Evolutionary conservation across 257 asterid species (phyloP).

Genomic region (Forsythia suspensa): DNA sequence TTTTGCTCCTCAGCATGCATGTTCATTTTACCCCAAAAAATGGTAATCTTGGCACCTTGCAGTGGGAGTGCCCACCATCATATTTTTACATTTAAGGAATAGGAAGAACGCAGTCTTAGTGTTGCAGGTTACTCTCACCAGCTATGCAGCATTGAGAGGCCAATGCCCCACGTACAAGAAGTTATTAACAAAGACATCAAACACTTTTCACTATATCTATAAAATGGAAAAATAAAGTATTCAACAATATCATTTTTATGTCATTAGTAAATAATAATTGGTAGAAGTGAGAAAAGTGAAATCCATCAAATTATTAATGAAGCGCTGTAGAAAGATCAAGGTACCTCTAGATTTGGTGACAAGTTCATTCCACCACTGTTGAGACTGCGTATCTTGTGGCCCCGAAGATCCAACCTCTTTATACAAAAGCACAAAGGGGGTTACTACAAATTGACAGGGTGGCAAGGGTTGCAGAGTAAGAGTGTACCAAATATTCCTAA

Average conservation of each 20-base stretch:
- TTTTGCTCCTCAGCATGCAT: background rate
- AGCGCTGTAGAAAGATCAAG: background rate
- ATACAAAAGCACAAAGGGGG: conserved; percentile 22
- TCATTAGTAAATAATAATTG: background rate
- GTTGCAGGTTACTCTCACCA: conserved; percentile 11
- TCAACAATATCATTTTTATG: background rate
- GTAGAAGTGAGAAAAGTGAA: background rate
- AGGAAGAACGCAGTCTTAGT: conserved; percentile 2
- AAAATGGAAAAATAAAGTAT: background rate
- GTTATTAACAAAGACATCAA: background rate
- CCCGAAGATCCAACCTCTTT: conserved; percentile 98
- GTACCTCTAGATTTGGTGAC: conserved; percentile 91
- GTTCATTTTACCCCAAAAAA: conserved; percentile 4
- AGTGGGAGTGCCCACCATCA: background rate
- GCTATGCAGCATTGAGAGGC: conserved; percentile 4
- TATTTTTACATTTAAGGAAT: background rate
- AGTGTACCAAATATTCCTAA: conserved; percentile 7
- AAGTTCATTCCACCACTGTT: conserved; percentile 64
- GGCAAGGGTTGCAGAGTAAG: conserved; percentile 18
- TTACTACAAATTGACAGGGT: conserved; percentile 15
- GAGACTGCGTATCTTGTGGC: conserved; percentile 88
- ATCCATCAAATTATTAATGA: background rate
- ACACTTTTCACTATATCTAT: background rate
- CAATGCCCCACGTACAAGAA: background rate
- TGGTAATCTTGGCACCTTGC: background rate